Conservation (phyloP, 2,329 filamentous ascomycete species). For the Alternaria solani region DNA sequence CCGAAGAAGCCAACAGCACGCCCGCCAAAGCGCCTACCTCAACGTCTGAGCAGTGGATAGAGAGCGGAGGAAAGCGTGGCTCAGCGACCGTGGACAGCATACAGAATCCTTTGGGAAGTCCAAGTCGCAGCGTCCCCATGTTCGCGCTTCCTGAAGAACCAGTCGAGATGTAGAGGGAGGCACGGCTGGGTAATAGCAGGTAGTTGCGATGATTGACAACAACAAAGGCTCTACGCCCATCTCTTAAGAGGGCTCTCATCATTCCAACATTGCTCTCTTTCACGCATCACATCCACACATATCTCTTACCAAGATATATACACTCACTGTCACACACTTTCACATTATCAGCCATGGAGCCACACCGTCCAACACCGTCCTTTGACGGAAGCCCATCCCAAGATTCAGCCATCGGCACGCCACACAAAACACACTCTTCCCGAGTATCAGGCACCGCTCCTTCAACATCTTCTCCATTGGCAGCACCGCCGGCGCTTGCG, state of each 20-base stretch:
- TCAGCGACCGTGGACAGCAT: constrained; percentile 20
- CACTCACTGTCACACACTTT: neutral
- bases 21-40: constrained; percentile 19
- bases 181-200: constrained; percentile 25
- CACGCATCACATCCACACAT: neutral
- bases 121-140: constrained; percentile 52
- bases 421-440: neutral
- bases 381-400: neutral
- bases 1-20: constrained; percentile 26
- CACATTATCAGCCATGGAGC: neutral
- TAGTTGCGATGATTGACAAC: constrained; percentile 7
- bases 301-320: neutral
- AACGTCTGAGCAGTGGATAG: constrained; percentile 8
- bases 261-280: neutral
- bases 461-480: neutral
- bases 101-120: constrained; percentile 32
- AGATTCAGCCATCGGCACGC: constrained; percentile 12
- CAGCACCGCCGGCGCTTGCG: neutral
- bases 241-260: neutral
- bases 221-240: constrained; percentile 3
- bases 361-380: neutral
- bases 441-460: neutral
- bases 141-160: constrained; percentile 54
- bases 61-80: constrained; percentile 2
- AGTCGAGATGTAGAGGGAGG: constrained; percentile 51